These are phyloP conservation scores for Prunus mongolica DNA, from an alignment of 306 rosid genomes.

Conservation along the genomic window DNA sequence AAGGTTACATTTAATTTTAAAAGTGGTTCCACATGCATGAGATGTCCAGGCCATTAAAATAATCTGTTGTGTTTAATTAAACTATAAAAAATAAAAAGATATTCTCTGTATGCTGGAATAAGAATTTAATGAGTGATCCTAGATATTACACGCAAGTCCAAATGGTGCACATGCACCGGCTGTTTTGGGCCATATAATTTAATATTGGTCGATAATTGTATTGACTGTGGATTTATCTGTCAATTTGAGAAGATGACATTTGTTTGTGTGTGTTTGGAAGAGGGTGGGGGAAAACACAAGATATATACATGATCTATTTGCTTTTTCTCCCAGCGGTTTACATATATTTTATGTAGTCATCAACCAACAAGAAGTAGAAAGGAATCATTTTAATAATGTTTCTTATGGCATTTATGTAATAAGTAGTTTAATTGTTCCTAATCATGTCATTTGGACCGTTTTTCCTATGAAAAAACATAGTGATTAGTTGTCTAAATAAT, in stretches of 20 bases:
- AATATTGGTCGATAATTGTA: not conserved
- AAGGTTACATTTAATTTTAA: not conserved
- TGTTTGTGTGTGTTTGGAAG: not conserved
- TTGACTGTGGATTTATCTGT: not conserved
- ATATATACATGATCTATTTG: not conserved
- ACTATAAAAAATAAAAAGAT: not conserved
- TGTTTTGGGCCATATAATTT: conserved; percentile 18
- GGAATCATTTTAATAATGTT: too few relatives aligned
- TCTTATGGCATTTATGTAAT: not conserved
- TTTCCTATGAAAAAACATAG: too few relatives aligned
- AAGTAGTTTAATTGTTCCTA: too few relatives aligned
- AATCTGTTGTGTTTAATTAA: not conserved
- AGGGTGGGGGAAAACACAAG: not conserved
- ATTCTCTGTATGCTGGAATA: not conserved
- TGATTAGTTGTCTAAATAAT: not conserved
- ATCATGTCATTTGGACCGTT: not conserved
- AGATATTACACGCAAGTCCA: conserved; percentile 26
- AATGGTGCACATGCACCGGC: conserved; percentile 44
- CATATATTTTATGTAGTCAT: too few relatives aligned
- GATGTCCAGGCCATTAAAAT: conserved; percentile 6
- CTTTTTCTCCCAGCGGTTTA: not conserved
- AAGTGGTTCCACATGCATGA: conserved; percentile 16
- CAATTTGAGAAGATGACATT: not conserved
- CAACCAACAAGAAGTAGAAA: not conserved
- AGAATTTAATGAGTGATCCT: conserved; percentile 16